phyloP scores from a whole-genome alignment of 1,139 yeast species.

The Yamadazyma aaseri region DNA sequence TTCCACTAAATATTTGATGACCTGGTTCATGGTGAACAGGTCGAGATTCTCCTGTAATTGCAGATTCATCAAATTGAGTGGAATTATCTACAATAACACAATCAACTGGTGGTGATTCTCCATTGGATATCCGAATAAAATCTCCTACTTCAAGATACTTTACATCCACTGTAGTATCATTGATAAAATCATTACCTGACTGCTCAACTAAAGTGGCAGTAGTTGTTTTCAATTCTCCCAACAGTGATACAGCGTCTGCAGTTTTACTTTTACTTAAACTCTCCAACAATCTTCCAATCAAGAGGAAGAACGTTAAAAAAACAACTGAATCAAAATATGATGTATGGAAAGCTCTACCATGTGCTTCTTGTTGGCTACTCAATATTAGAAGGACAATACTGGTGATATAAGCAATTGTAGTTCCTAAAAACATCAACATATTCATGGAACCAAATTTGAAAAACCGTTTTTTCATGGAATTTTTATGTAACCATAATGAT shows the following conservation, averaged over 20 bases:
- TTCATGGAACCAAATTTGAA: constrained; percentile 79
- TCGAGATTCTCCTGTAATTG: constrained; percentile 71
- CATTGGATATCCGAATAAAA: constrained; percentile 55
- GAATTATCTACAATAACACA: constrained; percentile 59
- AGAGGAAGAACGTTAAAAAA: constrained; percentile 65
- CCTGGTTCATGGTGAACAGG: constrained; percentile 49
- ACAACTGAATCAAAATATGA: constrained; percentile 80
- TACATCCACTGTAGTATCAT: constrained; percentile 42
- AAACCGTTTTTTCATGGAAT: constrained; percentile 54
- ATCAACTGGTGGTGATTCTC: constrained; percentile 74
- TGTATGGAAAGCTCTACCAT: constrained; percentile 49
- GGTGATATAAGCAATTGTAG: constrained; percentile 68
- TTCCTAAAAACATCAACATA: constrained; percentile 68
- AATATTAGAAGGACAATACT: constrained; percentile 57
- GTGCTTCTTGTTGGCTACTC: constrained; percentile 39
- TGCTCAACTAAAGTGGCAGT: constrained; percentile 49
- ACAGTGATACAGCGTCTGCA: constrained; percentile 59
- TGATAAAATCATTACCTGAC: constrained; percentile 17
- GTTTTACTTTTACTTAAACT: constrained; percentile 65
- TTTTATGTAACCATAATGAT: constrained; percentile 56
- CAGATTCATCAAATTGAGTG: constrained; percentile 70
- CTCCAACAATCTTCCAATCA: constrained; percentile 70
- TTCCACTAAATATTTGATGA: constrained; percentile 71
- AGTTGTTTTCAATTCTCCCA: constrained; percentile 51
- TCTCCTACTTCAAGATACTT: constrained; percentile 66